Conservation (phyloP, 2,329 filamentous ascomycete species). For the Chaetomium sp. region DNA sequence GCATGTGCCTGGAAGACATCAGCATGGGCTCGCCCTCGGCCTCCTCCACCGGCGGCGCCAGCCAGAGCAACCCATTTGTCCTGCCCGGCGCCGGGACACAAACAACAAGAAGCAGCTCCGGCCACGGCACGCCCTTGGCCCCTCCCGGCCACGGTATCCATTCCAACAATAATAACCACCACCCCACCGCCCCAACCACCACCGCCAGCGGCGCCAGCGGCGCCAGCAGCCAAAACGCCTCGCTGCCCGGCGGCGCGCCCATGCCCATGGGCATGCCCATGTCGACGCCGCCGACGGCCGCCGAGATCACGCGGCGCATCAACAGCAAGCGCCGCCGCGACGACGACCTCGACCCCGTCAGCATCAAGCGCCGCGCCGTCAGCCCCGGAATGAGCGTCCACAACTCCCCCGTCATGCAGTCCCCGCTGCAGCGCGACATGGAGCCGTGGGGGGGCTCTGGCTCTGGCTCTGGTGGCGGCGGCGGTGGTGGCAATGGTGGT, state of each 20-base stretch:
- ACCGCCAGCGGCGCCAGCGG: slow-evolving; percentile 23
- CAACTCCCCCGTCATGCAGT: slow-evolving; percentile 86
- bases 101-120: slow-evolving; percentile 40
- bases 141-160: slow-evolving; percentile 11
- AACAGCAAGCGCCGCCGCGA: slow-evolving; percentile 84
- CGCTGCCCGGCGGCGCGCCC: not conserved
- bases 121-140: slow-evolving; percentile 43
- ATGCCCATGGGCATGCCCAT: slow-evolving; percentile 36
- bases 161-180: slow-evolving; percentile 13
- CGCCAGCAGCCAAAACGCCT: slow-evolving; percentile 13
- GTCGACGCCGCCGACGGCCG: slow-evolving; percentile 58
- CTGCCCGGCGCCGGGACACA: slow-evolving; percentile 36
- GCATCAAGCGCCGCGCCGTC: slow-evolving; percentile 89
- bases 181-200: slow-evolving; percentile 1
- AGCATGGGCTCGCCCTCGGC: slow-evolving; percentile 69
- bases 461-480: slow-evolving; percentile 60
- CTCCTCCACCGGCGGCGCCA: slow-evolving; percentile 31
- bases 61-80: slow-evolving; percentile 35
- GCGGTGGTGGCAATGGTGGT: slow-evolving; percentile 31
- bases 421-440: slow-evolving; percentile 72
- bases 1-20: slow-evolving; percentile 67
- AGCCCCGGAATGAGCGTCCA: slow-evolving; percentile 89
- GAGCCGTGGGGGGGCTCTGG: slow-evolving; percentile 67
- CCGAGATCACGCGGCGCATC: slow-evolving; percentile 76
- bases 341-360: slow-evolving; percentile 84